Evolutionary conservation across 441 rosid genomes (phyloP).

Genomic region (Jatropha podagrica): DNA sequence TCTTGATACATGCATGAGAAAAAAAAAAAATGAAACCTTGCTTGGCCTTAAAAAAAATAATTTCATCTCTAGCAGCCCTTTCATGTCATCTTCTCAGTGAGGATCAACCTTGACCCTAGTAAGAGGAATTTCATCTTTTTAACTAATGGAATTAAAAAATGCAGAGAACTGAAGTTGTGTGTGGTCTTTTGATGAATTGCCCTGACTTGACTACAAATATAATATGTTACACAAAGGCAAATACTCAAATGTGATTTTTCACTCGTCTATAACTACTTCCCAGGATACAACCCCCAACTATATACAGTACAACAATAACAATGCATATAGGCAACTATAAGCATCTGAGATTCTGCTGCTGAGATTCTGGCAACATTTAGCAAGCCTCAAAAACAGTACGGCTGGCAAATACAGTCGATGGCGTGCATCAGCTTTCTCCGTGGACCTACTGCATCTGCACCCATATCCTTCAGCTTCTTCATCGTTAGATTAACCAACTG

Average conservation of each 20-base stretch:
- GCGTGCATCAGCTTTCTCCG: constrained; percentile 95
- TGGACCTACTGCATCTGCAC: constrained; percentile 90
- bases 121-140: no score
- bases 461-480: constrained; percentile 97
- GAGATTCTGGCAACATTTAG: constrained; percentile 13
- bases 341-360: background rate
- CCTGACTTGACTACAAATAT: background rate
- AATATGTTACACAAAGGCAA: background rate
- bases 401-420: constrained; percentile 74
- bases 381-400: constrained; percentile 42
- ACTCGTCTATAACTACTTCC: background rate
- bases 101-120: no score
- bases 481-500: constrained; percentile 78
- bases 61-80: no score
- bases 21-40: no score
- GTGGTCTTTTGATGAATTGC: background rate
- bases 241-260: background rate
- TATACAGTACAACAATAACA: background rate
- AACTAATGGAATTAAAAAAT: no score
- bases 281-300: background rate
- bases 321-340: background rate
- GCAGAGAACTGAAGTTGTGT: background rate
- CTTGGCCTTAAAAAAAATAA: no score
- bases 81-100: no score
- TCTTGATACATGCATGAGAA: no score